Percentiles rank a stretch among this genome's conserved stretches.
phyloP scores from a whole-genome alignment of 163 green algal genomes.

The Chloroidium sp. region DNA sequence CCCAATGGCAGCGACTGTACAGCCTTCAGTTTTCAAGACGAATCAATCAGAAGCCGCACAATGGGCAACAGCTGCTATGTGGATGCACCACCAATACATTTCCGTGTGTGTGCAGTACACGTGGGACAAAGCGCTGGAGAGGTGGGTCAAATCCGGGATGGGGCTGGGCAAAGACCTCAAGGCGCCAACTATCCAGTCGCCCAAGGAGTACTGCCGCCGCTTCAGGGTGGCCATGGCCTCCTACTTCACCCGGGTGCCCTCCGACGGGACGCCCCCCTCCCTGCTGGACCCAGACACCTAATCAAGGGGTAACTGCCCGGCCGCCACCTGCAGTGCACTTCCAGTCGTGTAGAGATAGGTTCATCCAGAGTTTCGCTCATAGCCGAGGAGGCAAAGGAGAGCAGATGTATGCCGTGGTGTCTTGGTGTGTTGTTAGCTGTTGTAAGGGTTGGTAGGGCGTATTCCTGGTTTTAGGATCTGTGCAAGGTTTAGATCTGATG shows the following conservation, averaged over 20 bases:
- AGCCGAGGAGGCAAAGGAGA: too few species aligned
- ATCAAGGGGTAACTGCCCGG: too few species aligned
- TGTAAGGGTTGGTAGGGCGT: too few species aligned
- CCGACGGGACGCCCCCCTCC: background rate
- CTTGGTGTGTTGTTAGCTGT: too few species aligned
- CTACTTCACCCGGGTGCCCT: conserved; percentile 27
- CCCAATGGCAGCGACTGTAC: background rate
- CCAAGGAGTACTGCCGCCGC: conserved; percentile 79
- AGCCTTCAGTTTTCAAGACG: background rate
- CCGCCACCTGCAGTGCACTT: too few species aligned
- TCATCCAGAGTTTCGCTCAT: too few species aligned
- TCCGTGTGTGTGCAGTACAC: conserved; percentile 73
- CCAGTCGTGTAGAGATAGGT: too few species aligned
- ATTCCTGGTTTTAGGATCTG: too few species aligned
- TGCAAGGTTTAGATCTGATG: too few species aligned
- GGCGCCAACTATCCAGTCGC: conserved; percentile 90
- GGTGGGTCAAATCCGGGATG: conserved; percentile 84
- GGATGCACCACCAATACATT: background rate
- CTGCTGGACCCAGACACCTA: background rate
- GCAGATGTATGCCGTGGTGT: too few species aligned
- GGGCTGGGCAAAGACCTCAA: conserved; percentile 25
- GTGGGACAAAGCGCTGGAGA: conserved; percentile 97
- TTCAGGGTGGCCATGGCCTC: conserved; percentile 54
- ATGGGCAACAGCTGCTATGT: background rate
- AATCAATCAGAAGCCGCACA: background rate